Evolutionary conservation across 2,329 filamentous ascomycete species (phyloP).

Genomic region (Pseudogymnoascus verrucosus): DNA sequence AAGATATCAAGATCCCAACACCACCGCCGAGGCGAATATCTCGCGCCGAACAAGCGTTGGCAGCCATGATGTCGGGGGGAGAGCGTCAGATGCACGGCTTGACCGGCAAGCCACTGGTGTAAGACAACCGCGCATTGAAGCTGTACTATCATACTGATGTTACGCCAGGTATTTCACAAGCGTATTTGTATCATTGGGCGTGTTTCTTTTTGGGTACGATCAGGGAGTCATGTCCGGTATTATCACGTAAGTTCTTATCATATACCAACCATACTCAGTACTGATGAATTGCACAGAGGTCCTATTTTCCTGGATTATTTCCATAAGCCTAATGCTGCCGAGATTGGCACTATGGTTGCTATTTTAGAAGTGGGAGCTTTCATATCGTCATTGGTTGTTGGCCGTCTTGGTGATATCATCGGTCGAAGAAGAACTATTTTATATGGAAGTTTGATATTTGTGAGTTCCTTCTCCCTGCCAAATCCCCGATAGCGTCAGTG

Average conservation of each 20-base stretch:
- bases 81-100: constrained; percentile 76
- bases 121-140: constrained; percentile 31
- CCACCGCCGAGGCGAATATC: constrained; percentile 56
- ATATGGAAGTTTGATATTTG: constrained; percentile 84
- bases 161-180: constrained; percentile 78
- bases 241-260: constrained; percentile 48
- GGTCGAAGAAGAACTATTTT: constrained; percentile 84
- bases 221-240: constrained; percentile 80
- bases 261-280: background rate
- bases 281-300: constrained; percentile 47
- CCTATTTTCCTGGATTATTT: constrained; percentile 88
- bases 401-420: constrained; percentile 83
- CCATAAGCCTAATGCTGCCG: constrained; percentile 73
- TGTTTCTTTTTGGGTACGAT: constrained; percentile 85
- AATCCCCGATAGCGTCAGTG: background rate
- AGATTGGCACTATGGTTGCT: constrained; percentile 95
- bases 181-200: constrained; percentile 78
- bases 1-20: constrained; percentile 75
- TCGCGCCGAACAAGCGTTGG: constrained; percentile 62
- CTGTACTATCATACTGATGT: constrained; percentile 7
- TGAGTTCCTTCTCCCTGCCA: background rate
- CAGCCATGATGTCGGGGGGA: constrained; percentile 77
- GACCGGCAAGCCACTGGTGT: constrained; percentile 92
- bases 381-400: constrained; percentile 78
- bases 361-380: constrained; percentile 93